Evolutionary conservation across 441 rosid species (phyloP), one percentile per base, ranked within the genome.

Genomic region (Cnidoscolus chayamansa): DNA sequence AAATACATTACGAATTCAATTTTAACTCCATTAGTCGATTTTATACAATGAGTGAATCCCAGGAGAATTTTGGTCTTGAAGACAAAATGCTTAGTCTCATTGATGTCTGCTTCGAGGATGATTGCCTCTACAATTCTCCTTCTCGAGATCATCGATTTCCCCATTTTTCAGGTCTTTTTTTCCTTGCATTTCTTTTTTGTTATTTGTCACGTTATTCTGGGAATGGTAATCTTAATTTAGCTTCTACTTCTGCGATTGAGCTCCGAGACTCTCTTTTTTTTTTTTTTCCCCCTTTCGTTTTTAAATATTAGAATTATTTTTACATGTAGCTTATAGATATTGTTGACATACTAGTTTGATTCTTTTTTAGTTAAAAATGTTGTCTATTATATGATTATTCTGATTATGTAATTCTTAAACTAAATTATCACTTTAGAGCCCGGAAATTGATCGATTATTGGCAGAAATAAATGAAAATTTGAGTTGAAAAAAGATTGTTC

Each of bases 31-130:
- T 59, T 12, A 7, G 76, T 76, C 65, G 51, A 70, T 40, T 25
- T 37, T 20, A 6, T 65, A 35, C 0, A 48, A 90, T 92, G 98
- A 90, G 78, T 60, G 94, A 84, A 53, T 25, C 84, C 31, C 83
- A 78, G 68, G 78, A 80, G 57, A 77, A 63, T 75, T 56, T 66
- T 69, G 80, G 70, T 71, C 75, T 84, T 16, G 79, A 78, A 45
- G 76, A 80, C 68, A 78, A 71, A 72, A 81, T 83, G 69, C 84
- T 87, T 47, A 85, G 90, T 73, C 87, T 96, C 68, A 87, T 93
- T 61, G 97, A 96, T 58, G 85, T 91, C 72, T 80, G 90, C 58
- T 85, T 81, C 45, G 99, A 91, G 76, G 97, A 93, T 65, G 99
- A 96, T 78, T 84, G 83, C 81, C 95, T 93, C 76, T 86, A 90